Conservation (phyloP, 2,329 filamentous ascomycete genomes). For the Neonectria neomacrospora region DNA sequence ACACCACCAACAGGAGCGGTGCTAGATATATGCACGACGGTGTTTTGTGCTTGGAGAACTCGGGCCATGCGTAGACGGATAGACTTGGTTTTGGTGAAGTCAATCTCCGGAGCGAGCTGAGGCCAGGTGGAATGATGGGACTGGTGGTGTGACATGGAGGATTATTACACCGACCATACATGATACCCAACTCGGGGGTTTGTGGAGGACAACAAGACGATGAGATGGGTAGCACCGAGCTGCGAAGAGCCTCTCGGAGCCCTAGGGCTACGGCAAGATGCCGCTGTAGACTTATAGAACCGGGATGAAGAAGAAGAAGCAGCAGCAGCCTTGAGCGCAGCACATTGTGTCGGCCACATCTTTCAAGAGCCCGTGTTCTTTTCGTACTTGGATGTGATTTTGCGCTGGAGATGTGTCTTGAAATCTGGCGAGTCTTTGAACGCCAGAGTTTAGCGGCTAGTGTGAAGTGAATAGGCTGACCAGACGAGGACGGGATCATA, state of each 20-base stretch:
- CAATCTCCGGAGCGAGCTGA: slow-evolving; percentile 20
- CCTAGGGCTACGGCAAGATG: not conserved
- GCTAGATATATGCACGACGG: slow-evolving; percentile 29
- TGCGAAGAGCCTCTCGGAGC: not conserved
- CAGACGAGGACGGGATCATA: not conserved
- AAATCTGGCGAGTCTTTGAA: not conserved
- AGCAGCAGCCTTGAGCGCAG: not conserved
- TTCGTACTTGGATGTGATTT: not conserved
- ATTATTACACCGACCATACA: slow-evolving; percentile 25
- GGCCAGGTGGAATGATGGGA: slow-evolving; percentile 18
- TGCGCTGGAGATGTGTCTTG: not conserved
- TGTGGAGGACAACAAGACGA: slow-evolving; percentile 12
- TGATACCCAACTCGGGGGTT: slow-evolving; percentile 38
- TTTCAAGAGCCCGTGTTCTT: not conserved
- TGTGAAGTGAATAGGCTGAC: not conserved
- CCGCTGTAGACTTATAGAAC: not conserved
- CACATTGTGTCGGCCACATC: not conserved
- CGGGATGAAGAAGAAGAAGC: not conserved
- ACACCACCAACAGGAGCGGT: slow-evolving; percentile 20
- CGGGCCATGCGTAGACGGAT: slow-evolving; percentile 15
- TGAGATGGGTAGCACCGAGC: not conserved
- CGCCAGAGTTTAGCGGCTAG: not conserved
- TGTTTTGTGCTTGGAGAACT: slow-evolving; percentile 27
- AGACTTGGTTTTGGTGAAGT: slow-evolving; percentile 17
- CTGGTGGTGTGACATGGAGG: slow-evolving; percentile 29